phyloP scores from a whole-genome alignment of 805 yeast species.

The Saccharomycopsis guyanensis region DNA sequence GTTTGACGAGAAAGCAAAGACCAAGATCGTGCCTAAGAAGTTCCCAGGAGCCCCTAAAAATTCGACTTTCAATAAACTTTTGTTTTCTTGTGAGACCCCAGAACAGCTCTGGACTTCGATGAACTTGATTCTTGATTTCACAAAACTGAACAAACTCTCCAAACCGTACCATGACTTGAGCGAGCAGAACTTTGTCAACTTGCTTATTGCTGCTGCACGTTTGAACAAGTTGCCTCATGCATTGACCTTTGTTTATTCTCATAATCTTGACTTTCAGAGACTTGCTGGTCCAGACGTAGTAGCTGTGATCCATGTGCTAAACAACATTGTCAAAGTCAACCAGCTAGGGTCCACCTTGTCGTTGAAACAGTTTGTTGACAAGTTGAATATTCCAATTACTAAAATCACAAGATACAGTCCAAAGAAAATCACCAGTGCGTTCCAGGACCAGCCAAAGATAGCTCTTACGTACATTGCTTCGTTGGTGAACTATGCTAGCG shows the following conservation, averaged over 20 bases:
- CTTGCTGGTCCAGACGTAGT: constrained; percentile 3
- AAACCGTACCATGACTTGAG: constrained; percentile 8
- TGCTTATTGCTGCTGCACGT: constrained; percentile 14
- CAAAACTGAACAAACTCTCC: constrained; percentile 1
- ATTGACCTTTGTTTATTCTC: constrained; percentile 11
- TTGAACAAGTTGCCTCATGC: constrained; percentile 17
- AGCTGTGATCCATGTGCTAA: constrained; percentile 11
- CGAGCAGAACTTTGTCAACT: constrained; percentile 16
- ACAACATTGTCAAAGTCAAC: constrained; percentile 12
- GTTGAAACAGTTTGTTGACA: constrained; percentile 9
- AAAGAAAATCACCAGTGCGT: constrained; percentile 2
- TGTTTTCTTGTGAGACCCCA: constrained; percentile 1
- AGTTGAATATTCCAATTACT: constrained; percentile 11
- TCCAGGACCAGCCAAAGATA: constrained; percentile 3
- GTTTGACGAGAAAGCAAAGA: constrained; percentile 30
- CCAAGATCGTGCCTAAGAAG: constrained; percentile 28
- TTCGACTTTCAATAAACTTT: constrained; percentile 10
- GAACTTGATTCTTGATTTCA: constrained; percentile 7
- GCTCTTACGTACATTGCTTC: constrained; percentile 12
- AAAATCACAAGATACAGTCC: constrained; percentile 3
- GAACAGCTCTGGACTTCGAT: constrained; percentile 6
- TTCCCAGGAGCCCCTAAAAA: constrained; percentile 27
- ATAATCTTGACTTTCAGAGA: constrained; percentile 1
- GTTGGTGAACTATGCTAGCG: constrained; percentile 6
- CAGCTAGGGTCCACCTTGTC: not conserved